A percentile compares a stretch with the other conserved stretches of the same genome.
These are phyloP conservation scores for Tranzscheliella williamsii DNA, from an alignment of 1,284 basidiomycete species.

Conservation along the genomic window DNA sequence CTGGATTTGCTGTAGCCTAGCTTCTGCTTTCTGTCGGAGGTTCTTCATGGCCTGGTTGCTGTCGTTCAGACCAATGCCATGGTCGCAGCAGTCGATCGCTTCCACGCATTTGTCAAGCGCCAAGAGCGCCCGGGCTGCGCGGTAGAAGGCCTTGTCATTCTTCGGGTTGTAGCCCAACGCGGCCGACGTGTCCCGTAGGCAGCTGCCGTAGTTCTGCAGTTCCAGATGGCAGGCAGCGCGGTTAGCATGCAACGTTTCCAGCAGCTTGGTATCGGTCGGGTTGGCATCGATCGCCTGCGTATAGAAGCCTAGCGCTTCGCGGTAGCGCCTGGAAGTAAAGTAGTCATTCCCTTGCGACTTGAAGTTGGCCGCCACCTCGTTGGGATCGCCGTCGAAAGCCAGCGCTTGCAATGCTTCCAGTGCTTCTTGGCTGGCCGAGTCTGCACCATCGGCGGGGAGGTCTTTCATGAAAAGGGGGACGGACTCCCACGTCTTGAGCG, in stretches of 20 bases:
- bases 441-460: constrained; percentile 66
- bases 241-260: constrained; percentile 69
- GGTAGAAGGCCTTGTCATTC: constrained; percentile 55
- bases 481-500: constrained; percentile 43
- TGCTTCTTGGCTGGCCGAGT: constrained; percentile 59
- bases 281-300: constrained; percentile 83
- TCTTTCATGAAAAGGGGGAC: constrained; percentile 89
- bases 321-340: constrained; percentile 80
- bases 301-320: constrained; percentile 88
- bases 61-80: constrained; percentile 22
- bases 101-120: constrained; percentile 43
- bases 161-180: constrained; percentile 22
- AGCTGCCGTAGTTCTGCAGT: constrained; percentile 66
- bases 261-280: constrained; percentile 70
- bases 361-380: constrained; percentile 89
- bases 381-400: constrained; percentile 84
- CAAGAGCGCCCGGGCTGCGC: constrained; percentile 46
- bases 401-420: constrained; percentile 84
- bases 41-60: constrained; percentile 33
- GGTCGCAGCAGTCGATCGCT: constrained; percentile 42
- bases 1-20: constrained; percentile 61
- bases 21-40: constrained; percentile 32
- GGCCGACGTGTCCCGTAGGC: constrained; percentile 10
- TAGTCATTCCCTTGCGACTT: constrained; percentile 95
- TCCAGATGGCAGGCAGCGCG: constrained; percentile 90